A percentile compares a stretch with the other conserved stretches of the same genome.
These are phyloP conservation scores for Trichaptum fuscoviolaceum DNA, from an alignment of 768 basidiomycete species.

Conservation along the genomic window DNA sequence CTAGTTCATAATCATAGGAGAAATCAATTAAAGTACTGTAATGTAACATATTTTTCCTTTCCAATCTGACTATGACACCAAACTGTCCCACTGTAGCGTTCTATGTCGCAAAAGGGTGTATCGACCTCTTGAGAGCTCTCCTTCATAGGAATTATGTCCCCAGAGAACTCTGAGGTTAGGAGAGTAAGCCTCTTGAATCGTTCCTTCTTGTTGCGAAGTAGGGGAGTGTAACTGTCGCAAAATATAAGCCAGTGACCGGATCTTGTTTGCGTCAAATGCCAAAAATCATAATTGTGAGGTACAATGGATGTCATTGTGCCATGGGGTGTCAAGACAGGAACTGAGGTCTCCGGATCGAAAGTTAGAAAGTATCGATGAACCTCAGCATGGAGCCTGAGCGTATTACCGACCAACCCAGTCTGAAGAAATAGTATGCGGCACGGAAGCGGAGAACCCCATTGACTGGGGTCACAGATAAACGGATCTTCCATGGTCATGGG, in stretches of 20 bases:
- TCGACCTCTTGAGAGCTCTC: neutral
- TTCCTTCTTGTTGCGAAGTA: too few relatives aligned
- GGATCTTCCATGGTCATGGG: neutral
- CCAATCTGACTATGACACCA: neutral
- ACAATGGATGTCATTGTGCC: too few relatives aligned
- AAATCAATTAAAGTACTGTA: too few relatives aligned
- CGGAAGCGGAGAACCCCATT: neutral
- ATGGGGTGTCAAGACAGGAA: too few relatives aligned
- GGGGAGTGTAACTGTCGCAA: too few relatives aligned
- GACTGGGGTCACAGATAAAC: neutral
- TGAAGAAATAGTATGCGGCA: neutral
- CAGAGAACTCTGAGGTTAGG: neutral
- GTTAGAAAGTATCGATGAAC: constrained; percentile 92
- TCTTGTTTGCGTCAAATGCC: too few relatives aligned
- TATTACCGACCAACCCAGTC: neutral
- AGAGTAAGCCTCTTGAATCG: neutral
- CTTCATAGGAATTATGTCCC: neutral
- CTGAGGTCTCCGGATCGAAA: constrained; percentile 22
- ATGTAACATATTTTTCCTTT: too few relatives aligned
- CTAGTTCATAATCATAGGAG: too few relatives aligned
- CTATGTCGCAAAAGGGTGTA: neutral
- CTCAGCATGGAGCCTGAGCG: constrained; percentile 95
- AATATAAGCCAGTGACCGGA: too few relatives aligned
- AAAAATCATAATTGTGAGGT: too few relatives aligned
- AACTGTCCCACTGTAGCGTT: neutral